These are phyloP conservation scores for Penicillium sp. DNA, from an alignment of 2,329 filamentous ascomycete genomes.

Conservation along the genomic window DNA sequence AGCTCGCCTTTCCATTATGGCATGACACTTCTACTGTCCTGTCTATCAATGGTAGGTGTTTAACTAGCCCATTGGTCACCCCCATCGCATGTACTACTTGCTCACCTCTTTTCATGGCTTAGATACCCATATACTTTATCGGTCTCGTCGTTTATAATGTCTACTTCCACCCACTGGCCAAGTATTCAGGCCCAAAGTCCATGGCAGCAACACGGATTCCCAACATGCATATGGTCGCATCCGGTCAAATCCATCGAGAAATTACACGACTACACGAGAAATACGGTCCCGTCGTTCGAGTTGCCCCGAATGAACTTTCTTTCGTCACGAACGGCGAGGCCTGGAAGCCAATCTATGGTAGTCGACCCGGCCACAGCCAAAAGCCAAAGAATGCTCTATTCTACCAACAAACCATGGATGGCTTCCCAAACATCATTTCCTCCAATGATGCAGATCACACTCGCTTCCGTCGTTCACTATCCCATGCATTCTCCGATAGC, in stretches of 20 bases:
- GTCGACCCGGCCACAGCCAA: constrained; percentile 16
- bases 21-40: background rate
- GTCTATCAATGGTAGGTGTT: background rate
- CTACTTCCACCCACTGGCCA: constrained; percentile 31
- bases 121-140: constrained; percentile 9
- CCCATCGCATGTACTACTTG: background rate
- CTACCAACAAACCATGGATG: constrained; percentile 8
- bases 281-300: constrained; percentile 32
- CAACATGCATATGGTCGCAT: constrained; percentile 12
- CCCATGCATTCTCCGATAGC: constrained; percentile 46
- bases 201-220: constrained; percentile 24
- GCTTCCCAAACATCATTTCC: constrained; percentile 12
- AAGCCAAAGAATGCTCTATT: constrained; percentile 23
- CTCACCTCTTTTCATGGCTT: background rate
- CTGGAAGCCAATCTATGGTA: constrained; percentile 32
- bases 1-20: background rate
- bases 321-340: constrained; percentile 21
- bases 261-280: constrained; percentile 22
- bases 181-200: constrained; percentile 28
- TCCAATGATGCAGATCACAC: constrained; percentile 17
- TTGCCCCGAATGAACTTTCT: constrained; percentile 31
- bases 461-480: constrained; percentile 32
- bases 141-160: constrained; percentile 26
- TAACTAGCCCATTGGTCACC: background rate
- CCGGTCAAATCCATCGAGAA: constrained; percentile 11